These are phyloP conservation scores for Pyrenochaeta sp. DNA, from an alignment of 2,329 filamentous ascomycete species.

Conservation along the genomic window DNA sequence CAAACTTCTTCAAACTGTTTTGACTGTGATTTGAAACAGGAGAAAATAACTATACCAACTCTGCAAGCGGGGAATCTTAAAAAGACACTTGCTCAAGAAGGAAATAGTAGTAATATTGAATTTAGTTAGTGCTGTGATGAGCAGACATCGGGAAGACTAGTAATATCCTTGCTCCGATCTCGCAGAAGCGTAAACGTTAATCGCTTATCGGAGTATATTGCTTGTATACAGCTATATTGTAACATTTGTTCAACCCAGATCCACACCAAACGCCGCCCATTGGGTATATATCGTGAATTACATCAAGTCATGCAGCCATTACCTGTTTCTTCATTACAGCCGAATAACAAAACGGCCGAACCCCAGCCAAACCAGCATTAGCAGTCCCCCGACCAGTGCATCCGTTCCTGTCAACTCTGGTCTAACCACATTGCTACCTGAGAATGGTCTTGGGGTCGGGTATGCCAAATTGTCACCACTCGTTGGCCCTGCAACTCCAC, in stretches of 20 bases:
- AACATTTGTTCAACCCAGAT: too few relatives aligned
- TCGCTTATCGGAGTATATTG: conserved; percentile 6
- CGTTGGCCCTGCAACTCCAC: conserved; percentile 2
- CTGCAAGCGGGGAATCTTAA: too few relatives aligned
- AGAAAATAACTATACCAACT: too few relatives aligned
- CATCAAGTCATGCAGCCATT: conserved; percentile 13
- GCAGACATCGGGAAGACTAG: too few relatives aligned
- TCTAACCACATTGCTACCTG: conserved; percentile 4
- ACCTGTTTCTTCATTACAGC: conserved; percentile 6
- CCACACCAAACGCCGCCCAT: conserved; percentile 10
- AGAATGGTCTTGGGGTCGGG: conserved; percentile 14
- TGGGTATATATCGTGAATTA: conserved; percentile 9
- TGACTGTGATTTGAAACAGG: too few relatives aligned
- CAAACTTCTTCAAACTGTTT: too few relatives aligned
- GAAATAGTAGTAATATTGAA: too few relatives aligned
- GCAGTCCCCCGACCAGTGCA: conserved; percentile 18
- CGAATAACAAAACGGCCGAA: conserved; percentile 25
- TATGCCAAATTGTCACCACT: background rate
- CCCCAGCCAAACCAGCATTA: conserved; percentile 20
- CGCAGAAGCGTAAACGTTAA: conserved; percentile 1
- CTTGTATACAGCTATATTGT: too few relatives aligned
- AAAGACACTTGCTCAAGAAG: too few relatives aligned
- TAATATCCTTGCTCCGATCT: too few relatives aligned
- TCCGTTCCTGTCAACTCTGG: background rate
- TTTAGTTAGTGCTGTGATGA: too few relatives aligned